Evolutionary conservation across 1,284 basidiomycete genomes (phyloP), one percentile per base, ranked within the genome.

Genomic region (Polyporus tsugae): DNA sequence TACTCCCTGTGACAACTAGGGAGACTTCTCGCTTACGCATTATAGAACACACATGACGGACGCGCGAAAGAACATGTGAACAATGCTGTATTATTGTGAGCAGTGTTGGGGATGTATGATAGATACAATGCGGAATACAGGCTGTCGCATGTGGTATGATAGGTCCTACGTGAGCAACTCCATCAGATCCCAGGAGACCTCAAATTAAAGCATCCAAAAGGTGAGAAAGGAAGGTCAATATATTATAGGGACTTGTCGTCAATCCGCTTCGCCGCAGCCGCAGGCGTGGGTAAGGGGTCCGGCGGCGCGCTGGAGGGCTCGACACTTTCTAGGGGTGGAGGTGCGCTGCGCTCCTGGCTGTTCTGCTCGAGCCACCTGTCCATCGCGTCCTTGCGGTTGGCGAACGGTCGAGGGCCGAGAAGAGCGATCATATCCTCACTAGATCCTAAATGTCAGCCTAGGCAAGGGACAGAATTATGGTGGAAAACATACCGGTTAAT

Each of bases 321-420:
- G 49, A 38, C 74, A 64, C 59, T 77, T 74, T 90, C 87, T 11
- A 89, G 77, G 11, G 90, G 89, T 64, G 87, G 86, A 61, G 88
- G 87, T 22, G 87, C 85, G 66, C 85, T 86, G 67, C 84, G 74
- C 73, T 87, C 86, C 55, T 82, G 82, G 60, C 85, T 85, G 76
- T 94, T 87, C 77, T 91, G 87, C 76, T 96, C 95, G 29, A 97
- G 86, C 91, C 95, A 96, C 78, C 92, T 94, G 83, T 97, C 95
- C 95, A 97, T 96, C 75, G 96, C 95, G 78, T 96, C 96, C 57
- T 89, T 87, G 60, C 88, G 87, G 70, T 89, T 87, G 44, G 82
- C 84, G 78, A 97, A 97, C 19, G 95, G 95, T 59, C 96, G 89
- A 75, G 91, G 91, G 60, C 96, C 96, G 44, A 98, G 87, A 33